phyloP scores from a whole-genome alignment of 495 filamentous ascomycete species.

The Podospora sp. region DNA sequence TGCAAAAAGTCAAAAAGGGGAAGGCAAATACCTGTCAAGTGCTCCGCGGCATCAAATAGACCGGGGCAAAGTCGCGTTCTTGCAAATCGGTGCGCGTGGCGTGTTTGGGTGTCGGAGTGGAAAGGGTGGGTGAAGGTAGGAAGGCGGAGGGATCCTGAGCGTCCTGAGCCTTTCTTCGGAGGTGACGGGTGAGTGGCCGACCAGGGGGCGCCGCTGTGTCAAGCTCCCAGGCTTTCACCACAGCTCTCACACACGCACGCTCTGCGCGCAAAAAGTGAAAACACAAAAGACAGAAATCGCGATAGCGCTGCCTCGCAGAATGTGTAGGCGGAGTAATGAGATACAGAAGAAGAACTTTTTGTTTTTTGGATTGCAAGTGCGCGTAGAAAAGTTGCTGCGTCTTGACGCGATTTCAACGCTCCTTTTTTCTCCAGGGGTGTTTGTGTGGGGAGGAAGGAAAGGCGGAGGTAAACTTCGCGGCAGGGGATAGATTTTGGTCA shows the following conservation, averaged over 20 bases:
- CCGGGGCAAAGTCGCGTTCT: conserved; percentile 30
- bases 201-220: conserved; percentile 23
- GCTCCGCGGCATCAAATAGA: conserved; percentile 25
- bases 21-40: conserved; percentile 25
- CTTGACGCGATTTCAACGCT: conserved; percentile 15
- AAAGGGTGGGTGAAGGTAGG: conserved; percentile 22
- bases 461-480: conserved; percentile 11
- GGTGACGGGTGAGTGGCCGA: conserved; percentile 31
- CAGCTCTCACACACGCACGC: conserved; percentile 11
- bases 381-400: background rate
- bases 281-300: conserved; percentile 2
- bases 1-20: conserved; percentile 18
- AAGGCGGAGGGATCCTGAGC: conserved; percentile 16
- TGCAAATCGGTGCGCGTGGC: conserved; percentile 26
- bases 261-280: background rate
- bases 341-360: background rate
- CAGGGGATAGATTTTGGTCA: conserved; percentile 4
- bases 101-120: conserved; percentile 5
- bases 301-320: conserved; percentile 4
- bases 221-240: conserved; percentile 1
- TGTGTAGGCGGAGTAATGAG: background rate
- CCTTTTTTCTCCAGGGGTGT: conserved; percentile 18
- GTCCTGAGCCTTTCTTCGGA: conserved; percentile 28
- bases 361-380: background rate
- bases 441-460: conserved; percentile 9